Evolutionary conservation across 768 basidiomycete genomes (phyloP).

Genomic region (Antrodiella citrinella): DNA sequence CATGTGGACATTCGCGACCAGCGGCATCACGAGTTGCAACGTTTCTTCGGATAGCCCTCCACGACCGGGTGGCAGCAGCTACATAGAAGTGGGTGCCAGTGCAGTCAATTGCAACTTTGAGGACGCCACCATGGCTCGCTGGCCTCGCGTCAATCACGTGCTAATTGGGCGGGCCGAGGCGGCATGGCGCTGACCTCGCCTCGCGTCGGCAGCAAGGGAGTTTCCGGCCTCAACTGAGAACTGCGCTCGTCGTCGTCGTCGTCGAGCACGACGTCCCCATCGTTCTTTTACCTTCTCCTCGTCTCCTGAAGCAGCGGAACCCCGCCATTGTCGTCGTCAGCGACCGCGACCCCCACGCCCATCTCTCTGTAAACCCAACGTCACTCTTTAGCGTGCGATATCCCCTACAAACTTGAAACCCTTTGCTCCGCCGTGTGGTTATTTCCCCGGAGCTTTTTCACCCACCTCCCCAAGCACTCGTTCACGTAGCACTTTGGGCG

Average conservation of each 20-base stretch:
- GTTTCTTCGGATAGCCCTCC: too few relatives aligned
- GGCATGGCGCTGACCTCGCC: background rate
- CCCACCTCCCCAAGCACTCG: slow-evolving; percentile 4
- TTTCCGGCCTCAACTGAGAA: too few relatives aligned
- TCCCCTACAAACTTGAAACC: background rate
- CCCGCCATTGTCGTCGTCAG: background rate
- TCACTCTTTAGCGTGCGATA: background rate
- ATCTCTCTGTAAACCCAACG: background rate
- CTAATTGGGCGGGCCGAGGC: background rate
- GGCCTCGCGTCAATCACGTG: background rate
- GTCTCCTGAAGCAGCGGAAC: background rate
- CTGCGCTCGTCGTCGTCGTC: background rate
- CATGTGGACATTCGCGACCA: too few relatives aligned
- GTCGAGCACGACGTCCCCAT: background rate
- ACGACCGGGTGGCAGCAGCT: too few relatives aligned
- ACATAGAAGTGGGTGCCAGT: too few relatives aligned
- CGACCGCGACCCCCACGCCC: background rate
- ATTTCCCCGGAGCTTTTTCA: background rate
- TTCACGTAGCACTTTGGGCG: background rate
- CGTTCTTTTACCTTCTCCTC: background rate
- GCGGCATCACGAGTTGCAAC: too few relatives aligned
- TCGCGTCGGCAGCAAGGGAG: background rate
- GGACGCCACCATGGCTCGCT: background rate
- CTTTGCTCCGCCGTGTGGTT: background rate
- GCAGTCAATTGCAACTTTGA: too few relatives aligned